These are phyloP conservation scores for Fraxinus quadrangulata DNA, from an alignment of 257 asterid genomes.

Conservation along the genomic window DNA sequence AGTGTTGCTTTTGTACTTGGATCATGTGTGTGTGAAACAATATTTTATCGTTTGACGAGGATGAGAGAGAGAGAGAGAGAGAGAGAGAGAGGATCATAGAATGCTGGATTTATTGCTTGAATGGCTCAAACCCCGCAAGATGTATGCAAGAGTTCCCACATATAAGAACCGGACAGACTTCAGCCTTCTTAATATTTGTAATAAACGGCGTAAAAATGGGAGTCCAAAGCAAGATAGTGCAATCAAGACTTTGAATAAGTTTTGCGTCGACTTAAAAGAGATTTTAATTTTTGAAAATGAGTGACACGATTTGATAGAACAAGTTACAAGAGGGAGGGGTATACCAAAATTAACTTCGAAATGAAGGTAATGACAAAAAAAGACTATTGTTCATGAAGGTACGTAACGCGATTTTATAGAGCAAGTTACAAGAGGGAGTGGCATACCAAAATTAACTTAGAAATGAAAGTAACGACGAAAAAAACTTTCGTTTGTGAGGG, in stretches of 20 bases:
- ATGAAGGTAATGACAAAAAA: too few species aligned
- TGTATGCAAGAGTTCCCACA: conserved; percentile 15
- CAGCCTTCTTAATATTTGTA: background rate
- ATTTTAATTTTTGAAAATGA: too few species aligned
- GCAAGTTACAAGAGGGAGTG: too few species aligned
- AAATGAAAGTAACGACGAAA: too few species aligned
- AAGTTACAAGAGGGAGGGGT: too few species aligned
- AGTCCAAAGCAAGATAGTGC: background rate
- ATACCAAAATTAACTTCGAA: too few species aligned
- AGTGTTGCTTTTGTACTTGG: conserved; percentile 18
- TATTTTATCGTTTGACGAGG: background rate
- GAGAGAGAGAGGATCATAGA: conserved; percentile 37
- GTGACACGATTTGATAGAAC: too few species aligned
- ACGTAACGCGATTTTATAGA: too few species aligned
- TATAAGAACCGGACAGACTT: background rate
- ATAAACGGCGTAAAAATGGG: background rate
- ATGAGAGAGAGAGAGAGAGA: background rate
- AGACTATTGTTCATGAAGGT: too few species aligned
- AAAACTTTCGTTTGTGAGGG: too few species aligned
- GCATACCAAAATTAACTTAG: too few species aligned
- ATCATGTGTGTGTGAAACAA: conserved; percentile 1
- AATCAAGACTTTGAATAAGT: background rate
- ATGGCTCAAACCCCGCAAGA: conserved; percentile 45
- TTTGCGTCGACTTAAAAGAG: too few species aligned
- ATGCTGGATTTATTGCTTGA: conserved; percentile 57